Evolutionary conservation across 805 yeast genomes (phyloP).

Genomic region (Wickerhamiella slavikovae): DNA sequence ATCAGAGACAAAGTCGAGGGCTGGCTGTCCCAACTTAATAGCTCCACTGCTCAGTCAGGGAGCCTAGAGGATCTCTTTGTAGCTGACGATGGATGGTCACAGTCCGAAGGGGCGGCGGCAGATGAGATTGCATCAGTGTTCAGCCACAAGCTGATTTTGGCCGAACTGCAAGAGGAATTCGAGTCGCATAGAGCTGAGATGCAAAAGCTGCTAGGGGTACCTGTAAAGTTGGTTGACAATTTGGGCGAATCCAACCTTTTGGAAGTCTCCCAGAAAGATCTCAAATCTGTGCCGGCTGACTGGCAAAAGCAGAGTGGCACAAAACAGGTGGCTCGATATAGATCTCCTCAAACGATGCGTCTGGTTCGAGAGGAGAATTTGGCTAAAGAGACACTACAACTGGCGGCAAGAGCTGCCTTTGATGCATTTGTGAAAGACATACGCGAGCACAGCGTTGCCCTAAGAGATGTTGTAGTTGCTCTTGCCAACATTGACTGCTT

Average conservation of each 20-base stretch:
- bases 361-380: constrained; percentile 37
- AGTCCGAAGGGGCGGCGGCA: too few species aligned
- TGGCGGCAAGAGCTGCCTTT: constrained; percentile 29
- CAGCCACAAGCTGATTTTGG: constrained; percentile 21
- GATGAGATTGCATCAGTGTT: constrained; percentile 6
- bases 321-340: constrained; percentile 45
- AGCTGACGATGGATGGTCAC: neutral
- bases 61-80: constrained; percentile 5
- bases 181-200: constrained; percentile 31
- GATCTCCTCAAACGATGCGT: constrained; percentile 36
- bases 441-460: constrained; percentile 15
- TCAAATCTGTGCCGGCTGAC: constrained; percentile 38
- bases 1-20: constrained; percentile 15
- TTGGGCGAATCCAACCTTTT: constrained; percentile 52
- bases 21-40: constrained; percentile 11
- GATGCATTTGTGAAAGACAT: constrained; percentile 21
- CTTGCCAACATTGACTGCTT: constrained; percentile 46
- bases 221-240: constrained; percentile 35
- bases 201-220: constrained; percentile 28
- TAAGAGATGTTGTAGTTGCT: constrained; percentile 25
- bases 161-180: constrained; percentile 26
- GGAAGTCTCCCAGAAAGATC: constrained; percentile 45
- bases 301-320: constrained; percentile 68
- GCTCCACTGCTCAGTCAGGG: constrained; percentile 12
- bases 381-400: constrained; percentile 32